Evolutionary conservation across 1,139 yeast genomes (phyloP), one percentile per base, ranked within the genome.

Genomic region (Pichia sp.): DNA sequence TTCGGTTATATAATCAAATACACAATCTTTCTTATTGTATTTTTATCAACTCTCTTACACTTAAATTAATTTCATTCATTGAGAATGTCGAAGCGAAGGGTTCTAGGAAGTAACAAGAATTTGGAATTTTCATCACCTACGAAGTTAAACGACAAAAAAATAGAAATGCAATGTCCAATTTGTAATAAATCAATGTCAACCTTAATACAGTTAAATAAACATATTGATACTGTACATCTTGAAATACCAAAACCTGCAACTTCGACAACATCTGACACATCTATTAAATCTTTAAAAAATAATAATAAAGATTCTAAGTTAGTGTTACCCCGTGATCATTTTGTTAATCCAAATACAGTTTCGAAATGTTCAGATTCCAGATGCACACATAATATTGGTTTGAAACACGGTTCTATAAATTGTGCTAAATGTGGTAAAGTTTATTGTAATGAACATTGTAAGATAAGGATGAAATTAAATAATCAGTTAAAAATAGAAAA

Each of bases 381-480:
- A 1, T 82, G 87, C 55, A 43, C 51, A 1, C 68, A 62, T 38
- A 54, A 51, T 5, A 59, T 81, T 27, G 72, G 66, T 42, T 70
- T 74, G 35, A 70, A 70, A 47, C 71, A 69, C 52, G 84, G 83
- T 0, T 58, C 68, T 2, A 76, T 74, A 4, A 81, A 82, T 56
- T 82, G 90, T 59, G 64, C 84, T 23, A 74, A 68, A 52, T 89
- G 97, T 65, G 96, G 96, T 0, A 63, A 69, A 28, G 63, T 87
- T 23, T 87, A 65, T 58, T 87, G 96, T 60, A 73, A 74, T 48
- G 65, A 63, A 27, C 96, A 89, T 65, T 72, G 87, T 3, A 63
- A 68, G 42, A 78, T 70, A 57, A 70, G 69, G 37, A 64, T 75
- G 48, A 76, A 68, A 65, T 69, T 68, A 43, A 70, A 69, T 55